These are phyloP conservation scores for Eremothecium gossypii DNA, from an alignment of 1,139 yeast genomes.

Conservation along the genomic window DNA sequence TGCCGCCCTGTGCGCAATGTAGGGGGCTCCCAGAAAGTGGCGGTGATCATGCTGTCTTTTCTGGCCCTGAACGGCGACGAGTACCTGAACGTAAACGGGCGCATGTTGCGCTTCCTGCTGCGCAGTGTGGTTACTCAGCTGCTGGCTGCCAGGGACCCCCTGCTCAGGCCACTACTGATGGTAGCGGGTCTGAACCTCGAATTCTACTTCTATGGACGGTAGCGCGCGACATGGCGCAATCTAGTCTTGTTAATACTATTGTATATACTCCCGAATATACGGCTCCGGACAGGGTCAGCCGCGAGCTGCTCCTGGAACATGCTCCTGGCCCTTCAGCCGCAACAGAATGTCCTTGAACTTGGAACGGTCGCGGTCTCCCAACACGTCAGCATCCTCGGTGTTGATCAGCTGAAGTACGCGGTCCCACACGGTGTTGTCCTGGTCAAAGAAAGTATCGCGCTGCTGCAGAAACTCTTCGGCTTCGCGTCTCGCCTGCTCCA, in stretches of 20 bases:
- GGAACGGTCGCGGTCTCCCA: conserved; percentile 53
- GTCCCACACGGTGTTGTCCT: conserved; percentile 78
- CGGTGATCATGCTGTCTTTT: conserved; percentile 17
- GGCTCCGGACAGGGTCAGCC: background rate
- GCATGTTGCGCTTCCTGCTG: conserved; percentile 13
- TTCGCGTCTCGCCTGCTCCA: conserved; percentile 54
- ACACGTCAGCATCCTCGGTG: conserved; percentile 33
- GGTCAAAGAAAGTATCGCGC: conserved; percentile 66
- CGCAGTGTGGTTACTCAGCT: conserved; percentile 10
- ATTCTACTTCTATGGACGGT: background rate
- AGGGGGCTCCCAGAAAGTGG: conserved; percentile 14
- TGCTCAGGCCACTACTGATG: conserved; percentile 9
- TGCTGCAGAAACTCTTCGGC: conserved; percentile 66
- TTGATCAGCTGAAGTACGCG: conserved; percentile 52
- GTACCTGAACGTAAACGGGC: conserved; percentile 17
- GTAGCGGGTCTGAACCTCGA: conserved; percentile 15
- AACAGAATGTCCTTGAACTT: conserved; percentile 60
- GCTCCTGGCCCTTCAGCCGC: conserved; percentile 57
- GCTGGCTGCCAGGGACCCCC: conserved; percentile 2
- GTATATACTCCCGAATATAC: background rate
- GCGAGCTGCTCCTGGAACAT: conserved; percentile 66
- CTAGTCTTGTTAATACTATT: background rate
- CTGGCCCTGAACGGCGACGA: conserved; percentile 14
- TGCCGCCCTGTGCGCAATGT: conserved; percentile 5
- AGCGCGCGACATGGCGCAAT: too few relatives aligned